Evolutionary conservation across 495 filamentous ascomycete species (phyloP).

Genomic region (Neurospora hispaniola): DNA sequence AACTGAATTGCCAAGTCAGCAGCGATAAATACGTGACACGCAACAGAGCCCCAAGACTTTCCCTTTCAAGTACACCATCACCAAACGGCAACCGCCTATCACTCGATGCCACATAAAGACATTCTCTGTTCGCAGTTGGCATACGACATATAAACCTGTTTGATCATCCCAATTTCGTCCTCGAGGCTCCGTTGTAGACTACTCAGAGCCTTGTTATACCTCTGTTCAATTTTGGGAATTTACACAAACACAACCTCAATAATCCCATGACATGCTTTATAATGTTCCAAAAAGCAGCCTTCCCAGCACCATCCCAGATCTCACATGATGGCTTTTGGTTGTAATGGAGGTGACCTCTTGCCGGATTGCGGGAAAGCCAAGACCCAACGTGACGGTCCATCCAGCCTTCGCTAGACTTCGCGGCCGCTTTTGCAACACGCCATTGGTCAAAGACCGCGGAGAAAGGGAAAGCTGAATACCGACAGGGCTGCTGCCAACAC

Average conservation of each 20-base stretch:
- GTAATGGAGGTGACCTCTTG: not conserved
- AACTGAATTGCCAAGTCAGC: not conserved
- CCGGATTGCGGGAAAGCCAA: not conserved
- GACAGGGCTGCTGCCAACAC: not conserved
- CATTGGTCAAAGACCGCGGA: not conserved
- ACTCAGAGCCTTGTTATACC: not conserved
- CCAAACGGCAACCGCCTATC: not conserved
- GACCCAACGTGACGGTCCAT: not conserved
- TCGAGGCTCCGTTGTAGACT: not conserved
- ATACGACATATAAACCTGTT: not conserved
- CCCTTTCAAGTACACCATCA: not conserved
- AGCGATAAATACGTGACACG: not conserved
- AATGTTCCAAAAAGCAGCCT: too few relatives aligned
- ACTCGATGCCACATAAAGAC: not conserved
- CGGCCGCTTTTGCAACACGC: not conserved
- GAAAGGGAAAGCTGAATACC: not conserved
- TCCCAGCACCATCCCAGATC: not conserved
- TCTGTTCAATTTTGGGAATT: not conserved
- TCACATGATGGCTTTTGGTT: not conserved
- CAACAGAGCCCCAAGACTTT: not conserved
- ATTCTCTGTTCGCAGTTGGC: not conserved
- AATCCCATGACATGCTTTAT: not conserved
- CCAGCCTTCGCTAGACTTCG: not conserved
- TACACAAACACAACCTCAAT: not conserved
- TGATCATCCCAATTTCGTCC: not conserved